phyloP scores from a whole-genome alignment of 2,329 filamentous ascomycete species.

The Hirsutella minnesotensis region DNA sequence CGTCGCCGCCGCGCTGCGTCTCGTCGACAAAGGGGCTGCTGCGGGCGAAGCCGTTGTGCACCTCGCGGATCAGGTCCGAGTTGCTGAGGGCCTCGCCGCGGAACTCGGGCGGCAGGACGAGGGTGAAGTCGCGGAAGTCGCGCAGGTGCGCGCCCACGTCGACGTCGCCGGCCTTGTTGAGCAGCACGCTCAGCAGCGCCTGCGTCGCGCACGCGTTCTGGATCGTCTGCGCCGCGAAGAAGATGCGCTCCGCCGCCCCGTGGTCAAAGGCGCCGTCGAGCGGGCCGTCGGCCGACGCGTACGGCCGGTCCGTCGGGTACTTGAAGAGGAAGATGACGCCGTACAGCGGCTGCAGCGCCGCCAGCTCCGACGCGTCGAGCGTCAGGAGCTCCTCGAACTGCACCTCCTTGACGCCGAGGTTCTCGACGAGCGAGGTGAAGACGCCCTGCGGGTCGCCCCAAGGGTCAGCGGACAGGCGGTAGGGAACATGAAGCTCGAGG shows the following conservation, averaged over 20 bases:
- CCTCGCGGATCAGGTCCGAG: constrained; percentile 57
- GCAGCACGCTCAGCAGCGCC: constrained; percentile 77
- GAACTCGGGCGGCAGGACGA: constrained; percentile 66
- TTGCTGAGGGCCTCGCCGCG: constrained; percentile 50
- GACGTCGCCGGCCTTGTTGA: constrained; percentile 67
- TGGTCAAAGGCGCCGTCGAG: constrained; percentile 75
- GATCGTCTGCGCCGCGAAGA: constrained; percentile 95
- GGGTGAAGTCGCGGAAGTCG: constrained; percentile 82
- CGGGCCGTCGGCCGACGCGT: constrained; percentile 48
- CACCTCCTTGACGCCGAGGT: constrained; percentile 80
- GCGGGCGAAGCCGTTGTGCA: constrained; percentile 83
- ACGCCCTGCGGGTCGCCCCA: constrained; percentile 56
- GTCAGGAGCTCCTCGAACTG: constrained; percentile 95
- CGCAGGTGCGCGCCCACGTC: constrained; percentile 59
- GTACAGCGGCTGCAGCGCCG: constrained; percentile 66
- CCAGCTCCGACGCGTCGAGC: constrained; percentile 65
- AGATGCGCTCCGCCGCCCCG: constrained; percentile 62
- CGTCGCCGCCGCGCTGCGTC: constrained; percentile 49
- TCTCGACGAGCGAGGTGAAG: constrained; percentile 91
- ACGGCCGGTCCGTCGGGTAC: constrained; percentile 63
- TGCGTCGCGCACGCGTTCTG: constrained; percentile 98
- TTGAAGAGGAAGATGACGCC: constrained; percentile 99
- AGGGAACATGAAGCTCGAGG: constrained; percentile 8
- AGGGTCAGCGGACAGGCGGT: too few species aligned
- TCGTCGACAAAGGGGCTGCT: constrained; percentile 90